A percentile compares a stretch with the other conserved stretches of the same genome.
Evolutionary conservation across 2,329 filamentous ascomycete genomes (phyloP).

Genomic region (Fonsecaea pugnacius): DNA sequence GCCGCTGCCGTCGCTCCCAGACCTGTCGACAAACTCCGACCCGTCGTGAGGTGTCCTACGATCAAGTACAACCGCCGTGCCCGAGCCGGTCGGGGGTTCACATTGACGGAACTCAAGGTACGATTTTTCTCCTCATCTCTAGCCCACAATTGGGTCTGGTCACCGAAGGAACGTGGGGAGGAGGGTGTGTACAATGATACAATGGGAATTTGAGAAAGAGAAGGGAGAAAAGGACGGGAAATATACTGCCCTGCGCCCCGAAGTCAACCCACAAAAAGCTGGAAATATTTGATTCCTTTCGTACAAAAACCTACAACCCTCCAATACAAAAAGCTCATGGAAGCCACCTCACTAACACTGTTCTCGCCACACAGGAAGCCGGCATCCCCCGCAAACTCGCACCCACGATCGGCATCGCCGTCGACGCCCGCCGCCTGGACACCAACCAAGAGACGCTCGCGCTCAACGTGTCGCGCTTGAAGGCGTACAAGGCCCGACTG

Average conservation of each 20-base stretch:
- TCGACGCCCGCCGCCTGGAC: constrained; percentile 97
- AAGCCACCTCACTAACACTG: background rate
- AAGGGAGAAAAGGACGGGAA: background rate
- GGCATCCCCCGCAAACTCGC: constrained; percentile 93
- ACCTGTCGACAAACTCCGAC: constrained; percentile 94
- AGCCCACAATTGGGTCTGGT: background rate
- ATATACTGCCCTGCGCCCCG: background rate
- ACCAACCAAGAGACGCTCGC: constrained; percentile 92
- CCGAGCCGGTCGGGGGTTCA: constrained; percentile 96
- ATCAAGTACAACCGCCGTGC: constrained; percentile 99
- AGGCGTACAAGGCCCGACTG: constrained; percentile 94
- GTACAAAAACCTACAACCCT: too few relatives aligned
- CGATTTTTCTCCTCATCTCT: constrained; percentile 34
- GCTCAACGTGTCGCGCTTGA: constrained; percentile 94
- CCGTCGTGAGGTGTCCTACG: constrained; percentile 95
- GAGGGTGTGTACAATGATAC: background rate
- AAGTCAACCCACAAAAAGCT: background rate
- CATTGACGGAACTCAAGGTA: constrained; percentile 98
- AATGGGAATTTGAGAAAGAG: background rate
- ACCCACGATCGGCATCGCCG: constrained; percentile 93
- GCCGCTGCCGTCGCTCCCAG: constrained; percentile 93
- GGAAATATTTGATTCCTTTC: too few relatives aligned
- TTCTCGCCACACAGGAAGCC: constrained; percentile 68
- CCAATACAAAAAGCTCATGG: background rate
- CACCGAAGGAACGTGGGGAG: background rate